phyloP scores from a whole-genome alignment of 768 basidiomycete species.

The Hypholoma fasciculare region DNA sequence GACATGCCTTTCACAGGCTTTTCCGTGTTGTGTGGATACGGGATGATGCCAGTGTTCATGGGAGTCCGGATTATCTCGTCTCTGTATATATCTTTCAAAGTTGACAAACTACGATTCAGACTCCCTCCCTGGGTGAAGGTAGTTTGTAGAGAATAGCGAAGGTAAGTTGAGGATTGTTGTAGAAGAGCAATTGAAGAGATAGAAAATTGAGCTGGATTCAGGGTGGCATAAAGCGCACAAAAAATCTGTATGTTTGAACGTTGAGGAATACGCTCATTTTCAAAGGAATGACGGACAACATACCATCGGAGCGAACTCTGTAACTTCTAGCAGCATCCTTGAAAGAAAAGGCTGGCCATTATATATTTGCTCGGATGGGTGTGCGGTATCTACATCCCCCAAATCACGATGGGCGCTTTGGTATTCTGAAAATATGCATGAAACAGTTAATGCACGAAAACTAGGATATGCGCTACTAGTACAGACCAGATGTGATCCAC shows the following conservation, averaged over 20 bases:
- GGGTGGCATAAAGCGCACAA: constrained; percentile 30
- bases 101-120: constrained; percentile 23
- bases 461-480: constrained; percentile 29
- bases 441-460: neutral
- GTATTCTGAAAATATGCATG: constrained; percentile 19
- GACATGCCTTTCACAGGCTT: constrained; percentile 18
- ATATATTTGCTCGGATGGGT: neutral
- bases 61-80: constrained; percentile 15
- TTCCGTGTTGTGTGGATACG: constrained; percentile 19
- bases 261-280: neutral
- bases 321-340: neutral
- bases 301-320: constrained; percentile 30
- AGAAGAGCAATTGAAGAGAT: neutral
- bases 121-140: constrained; percentile 18
- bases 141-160: constrained; percentile 23
- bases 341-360: neutral
- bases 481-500: constrained; percentile 29
- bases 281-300: neutral
- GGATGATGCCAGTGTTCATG: constrained; percentile 20
- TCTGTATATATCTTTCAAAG: constrained; percentile 32
- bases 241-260: constrained; percentile 28
- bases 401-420: neutral
- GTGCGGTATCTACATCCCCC: neutral
- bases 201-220: constrained; percentile 24
- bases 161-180: constrained; percentile 16